Base-by-base conservation (phyloP, 2,329 filamentous ascomycete species). In the Hypomyces rosellus region DNA sequence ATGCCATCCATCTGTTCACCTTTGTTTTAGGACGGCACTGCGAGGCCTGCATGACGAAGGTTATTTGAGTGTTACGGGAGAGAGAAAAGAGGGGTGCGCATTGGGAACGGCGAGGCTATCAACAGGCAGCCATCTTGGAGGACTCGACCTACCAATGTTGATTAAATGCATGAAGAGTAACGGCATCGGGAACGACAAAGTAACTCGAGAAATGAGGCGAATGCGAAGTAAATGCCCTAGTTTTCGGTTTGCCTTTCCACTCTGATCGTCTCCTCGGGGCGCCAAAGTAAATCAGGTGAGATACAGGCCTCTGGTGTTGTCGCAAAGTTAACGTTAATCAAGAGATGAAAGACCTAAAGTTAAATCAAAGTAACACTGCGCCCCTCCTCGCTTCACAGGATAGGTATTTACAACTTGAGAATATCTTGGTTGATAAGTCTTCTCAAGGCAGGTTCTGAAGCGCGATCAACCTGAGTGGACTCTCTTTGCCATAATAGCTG, bases 1-100 rank as follows among this genome's bases (percentile, higher is more conserved):
- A 48, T 15, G 16, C 46, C 57, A 25, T 62, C 63, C 66, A 69
- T 67, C 46, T 54, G 51, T 30, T 30, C 3, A 22, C 22, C 25
- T n/a, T 12, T 39, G 33, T 44, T 55, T 55, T 33, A 43, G 37
- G 49, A 20, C n/a, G 42, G 16, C 16, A 33, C 36, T 34, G 16
- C 20, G 5, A 38, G 38, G 37, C 47, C 49, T 45, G 48, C 49
- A 48, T 16, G 25, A 18, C 25, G 33, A 36, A 14, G 3, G 45
- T 51, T 40, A 51, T 45, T 18, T 33, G 15, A 12, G 8, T 8
- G 15, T 42, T 9, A 4, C 30, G 46, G 33, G 33, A 25, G 8
- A 20, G 36, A 38, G n/a, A 9, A 3, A 8, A 30, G 25, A 30
- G 25, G 25, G 25, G 25, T 30, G 25, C 9, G 25, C 25, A 30